Evolutionary conservation across 495 filamentous ascomycete species (phyloP).

Genomic region (Ascodesmis nigricans): DNA sequence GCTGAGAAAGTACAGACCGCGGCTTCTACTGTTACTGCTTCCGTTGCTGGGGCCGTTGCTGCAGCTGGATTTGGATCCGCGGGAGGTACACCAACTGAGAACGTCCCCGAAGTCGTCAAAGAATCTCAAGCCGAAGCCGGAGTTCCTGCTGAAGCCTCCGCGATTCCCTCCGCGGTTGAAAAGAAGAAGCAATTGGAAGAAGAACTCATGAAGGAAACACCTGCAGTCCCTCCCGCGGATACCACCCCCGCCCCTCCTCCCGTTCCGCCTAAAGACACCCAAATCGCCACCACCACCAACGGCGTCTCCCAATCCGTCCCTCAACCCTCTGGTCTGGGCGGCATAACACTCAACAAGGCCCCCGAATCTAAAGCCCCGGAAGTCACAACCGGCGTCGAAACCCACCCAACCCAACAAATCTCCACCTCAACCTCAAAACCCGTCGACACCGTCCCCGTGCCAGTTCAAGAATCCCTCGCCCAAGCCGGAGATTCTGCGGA

Average conservation of each 20-base stretch:
- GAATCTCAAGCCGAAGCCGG: conserved; percentile 45
- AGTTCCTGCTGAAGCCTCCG: conserved; percentile 45
- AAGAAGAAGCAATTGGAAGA: conserved; percentile 51
- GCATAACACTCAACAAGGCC: too few relatives aligned
- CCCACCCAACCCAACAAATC: background rate
- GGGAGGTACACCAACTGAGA: conserved; percentile 24
- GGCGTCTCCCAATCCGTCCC: too few relatives aligned
- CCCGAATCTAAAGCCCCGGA: too few relatives aligned
- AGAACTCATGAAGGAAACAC: conserved; percentile 15
- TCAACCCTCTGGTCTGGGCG: too few relatives aligned
- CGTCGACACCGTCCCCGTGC: conserved; percentile 32
- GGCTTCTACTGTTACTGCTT: conserved; percentile 13
- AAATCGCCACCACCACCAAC: background rate
- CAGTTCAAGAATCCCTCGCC: conserved; percentile 49
- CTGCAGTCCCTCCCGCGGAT: conserved; percentile 8
- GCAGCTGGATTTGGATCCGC: background rate
- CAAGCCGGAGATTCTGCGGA: conserved; percentile 43
- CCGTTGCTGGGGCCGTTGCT: conserved; percentile 8
- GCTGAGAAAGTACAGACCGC: conserved; percentile 3
- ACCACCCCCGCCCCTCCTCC: background rate
- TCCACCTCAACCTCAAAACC: conserved; percentile 1
- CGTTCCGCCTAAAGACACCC: conserved; percentile 5
- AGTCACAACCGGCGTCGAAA: conserved; percentile 2
- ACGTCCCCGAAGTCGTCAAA: conserved; percentile 52
- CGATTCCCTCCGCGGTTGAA: conserved; percentile 40